A percentile compares a stretch with the other conserved stretches of the same genome.
phyloP scores from a whole-genome alignment of 768 basidiomycete genomes.

The Chiua virens region DNA sequence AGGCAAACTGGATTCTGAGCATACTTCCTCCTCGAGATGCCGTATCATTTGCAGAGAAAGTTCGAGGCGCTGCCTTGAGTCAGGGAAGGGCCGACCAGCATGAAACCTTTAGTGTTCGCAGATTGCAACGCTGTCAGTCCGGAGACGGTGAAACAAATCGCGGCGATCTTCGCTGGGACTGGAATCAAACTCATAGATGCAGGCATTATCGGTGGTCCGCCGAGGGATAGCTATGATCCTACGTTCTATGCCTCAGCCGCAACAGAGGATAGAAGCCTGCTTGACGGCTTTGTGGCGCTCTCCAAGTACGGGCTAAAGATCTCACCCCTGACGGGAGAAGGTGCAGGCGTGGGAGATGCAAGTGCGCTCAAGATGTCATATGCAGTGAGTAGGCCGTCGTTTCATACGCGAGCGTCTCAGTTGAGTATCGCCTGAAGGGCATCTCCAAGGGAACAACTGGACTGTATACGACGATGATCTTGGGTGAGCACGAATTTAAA shows the following conservation, averaged over 20 bases:
- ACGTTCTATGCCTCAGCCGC: slow-evolving; percentile 54
- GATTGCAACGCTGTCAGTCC: slow-evolving; percentile 63
- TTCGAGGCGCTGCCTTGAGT: slow-evolving; percentile 7
- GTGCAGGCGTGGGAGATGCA: slow-evolving; percentile 52
- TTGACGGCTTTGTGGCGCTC: slow-evolving; percentile 43
- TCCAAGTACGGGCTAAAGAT: slow-evolving; percentile 46
- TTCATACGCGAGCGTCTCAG: neutral
- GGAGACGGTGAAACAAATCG: slow-evolving; percentile 47
- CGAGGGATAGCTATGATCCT: slow-evolving; percentile 47
- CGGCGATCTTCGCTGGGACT: slow-evolving; percentile 41
- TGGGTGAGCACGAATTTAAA: slow-evolving; percentile 37
- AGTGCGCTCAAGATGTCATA: slow-evolving; percentile 68
- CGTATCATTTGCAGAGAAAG: slow-evolving; percentile 40
- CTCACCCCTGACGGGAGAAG: slow-evolving; percentile 45
- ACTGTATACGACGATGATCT: slow-evolving; percentile 53
- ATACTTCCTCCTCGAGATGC: slow-evolving; percentile 61
- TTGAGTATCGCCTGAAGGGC: slow-evolving; percentile 37
- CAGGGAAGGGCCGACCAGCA: neutral
- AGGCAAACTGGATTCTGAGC: slow-evolving; percentile 50
- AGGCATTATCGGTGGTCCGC: slow-evolving; percentile 57
- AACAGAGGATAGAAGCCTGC: slow-evolving; percentile 27
- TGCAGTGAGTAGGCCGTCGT: slow-evolving; percentile 41
- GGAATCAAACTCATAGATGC: slow-evolving; percentile 52
- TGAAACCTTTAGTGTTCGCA: slow-evolving; percentile 38
- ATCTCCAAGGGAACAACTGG: slow-evolving; percentile 57